These are phyloP conservation scores for Penicillium riverlandense DNA, from an alignment of 495 filamentous ascomycete species.

Conservation along the genomic window DNA sequence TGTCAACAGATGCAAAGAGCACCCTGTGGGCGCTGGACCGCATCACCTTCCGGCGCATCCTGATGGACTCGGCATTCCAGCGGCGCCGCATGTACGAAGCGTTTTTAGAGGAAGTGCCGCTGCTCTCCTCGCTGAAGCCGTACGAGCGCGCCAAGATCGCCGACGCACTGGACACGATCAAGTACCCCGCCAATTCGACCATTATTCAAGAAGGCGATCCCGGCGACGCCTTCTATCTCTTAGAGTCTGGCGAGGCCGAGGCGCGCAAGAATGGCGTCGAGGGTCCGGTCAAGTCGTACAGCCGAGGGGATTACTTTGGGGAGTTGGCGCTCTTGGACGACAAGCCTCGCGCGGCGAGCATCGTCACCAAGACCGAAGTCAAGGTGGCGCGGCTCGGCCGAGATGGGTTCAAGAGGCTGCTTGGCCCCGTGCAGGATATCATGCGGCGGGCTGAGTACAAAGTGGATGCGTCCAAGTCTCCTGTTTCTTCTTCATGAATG, in stretches of 20 bases:
- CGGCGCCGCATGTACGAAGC: constrained; percentile 93
- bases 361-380: constrained; percentile 67
- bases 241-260: constrained; percentile 85
- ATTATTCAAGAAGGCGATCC: constrained; percentile 92
- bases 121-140: constrained; percentile 74
- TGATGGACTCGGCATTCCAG: constrained; percentile 97
- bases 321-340: constrained; percentile 92
- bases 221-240: constrained; percentile 85
- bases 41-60: constrained; percentile 91
- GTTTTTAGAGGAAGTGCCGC: constrained; percentile 92
- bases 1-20: constrained; percentile 69
- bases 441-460: constrained; percentile 75
- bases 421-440: constrained; percentile 90
- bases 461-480: constrained; percentile 21
- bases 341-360: constrained; percentile 85
- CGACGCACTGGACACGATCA: constrained; percentile 86
- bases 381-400: constrained; percentile 94
- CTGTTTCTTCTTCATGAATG: constrained; percentile 16
- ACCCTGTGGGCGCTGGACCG: constrained; percentile 93
- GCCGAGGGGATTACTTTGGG: constrained; percentile 94
- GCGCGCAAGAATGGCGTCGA: constrained; percentile 63
- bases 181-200: constrained; percentile 67
- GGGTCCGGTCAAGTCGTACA: constrained; percentile 66
- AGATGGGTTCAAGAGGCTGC: constrained; percentile 85
- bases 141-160: constrained; percentile 97